Evolutionary conservation across 495 filamentous ascomycete species (phyloP), one percentile per base, ranked within the genome.

Genomic region (Delitschia confertaspora): DNA sequence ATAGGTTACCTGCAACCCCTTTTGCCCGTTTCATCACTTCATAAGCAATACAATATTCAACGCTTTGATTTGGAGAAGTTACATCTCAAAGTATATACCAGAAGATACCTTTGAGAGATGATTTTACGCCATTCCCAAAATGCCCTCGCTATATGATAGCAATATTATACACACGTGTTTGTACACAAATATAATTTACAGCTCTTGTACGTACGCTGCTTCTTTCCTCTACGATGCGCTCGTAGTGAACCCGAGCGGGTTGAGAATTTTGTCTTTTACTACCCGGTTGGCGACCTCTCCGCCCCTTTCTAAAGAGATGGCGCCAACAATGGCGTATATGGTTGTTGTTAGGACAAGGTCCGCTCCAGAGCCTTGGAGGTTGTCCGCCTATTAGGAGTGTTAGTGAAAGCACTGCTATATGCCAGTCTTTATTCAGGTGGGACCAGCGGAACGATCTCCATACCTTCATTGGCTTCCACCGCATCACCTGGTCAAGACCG

Each of bases 391-490:
- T 36, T 41, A 1, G 21, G 29, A 7, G 11, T 21, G 34, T 55
- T 33, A 58, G 47, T 43, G 9, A 19, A 11, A 36, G 30, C 16
- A 33, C 18, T 32, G 7, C 16, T 22, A 38, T 16, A 41, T 32
- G 17, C n/a, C n/a, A n/a, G 16, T 0, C 46, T 52, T 37, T 38
- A 33, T 22, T 23, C 33, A 14, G 22, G 10, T 13, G 17, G 26
- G 20, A 24, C 5, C 30, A n/a, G n/a, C n/a, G 19, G 25, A 5
- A 38, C 22, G 25, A 22, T 10, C 6, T 29, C 58, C 79, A 57
- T 68, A 94, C 88, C 63, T 78, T 71, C 58, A 72, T 75, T 10
- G 91, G 91, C 53, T 80, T 82, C 91, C 91, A 98, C 64, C 91
- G 73, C 47, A 89, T 60, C 14, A 95, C 86, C 6, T 71, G 68